Evolutionary conservation across 169 alveolate species (phyloP), one percentile per base, ranked within the genome.

Genomic region (Plasmodium reichenowi): DNA sequence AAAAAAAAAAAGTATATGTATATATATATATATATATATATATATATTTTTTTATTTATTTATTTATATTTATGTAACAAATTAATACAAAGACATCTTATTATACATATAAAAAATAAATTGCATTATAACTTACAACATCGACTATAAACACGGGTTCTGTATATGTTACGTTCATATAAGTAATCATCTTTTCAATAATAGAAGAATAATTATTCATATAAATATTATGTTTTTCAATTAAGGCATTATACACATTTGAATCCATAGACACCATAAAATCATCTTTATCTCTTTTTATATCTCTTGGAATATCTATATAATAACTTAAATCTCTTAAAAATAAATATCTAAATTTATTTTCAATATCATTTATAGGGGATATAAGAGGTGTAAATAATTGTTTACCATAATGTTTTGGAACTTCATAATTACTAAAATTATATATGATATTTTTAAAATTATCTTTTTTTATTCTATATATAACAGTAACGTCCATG

Each of bases 391-490:
- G 22, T 1, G 15, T 64, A 54, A 8, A 26, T 45, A 78, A 78
- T 29, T 64, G 52, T 15, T 45, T 6, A 6, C 43, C 45, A 6
- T 78, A 43, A 12, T 45, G 1, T 17, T 13, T 45, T 43, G 8
- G 10, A 32, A 66, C 78, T 52, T 78, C 71, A 10, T 64, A 6
- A 47, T 26, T 43, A 48, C 10, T 78, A 59, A 78, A 78, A 32
- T 64, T 15, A 71, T 64, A 78, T 78, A 78, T 64, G 15, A 78
- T 29, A 64, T 78, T 78, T 38, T 78, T 50, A 64, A 78, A 78
- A 9, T 17, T 45, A 29, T 78, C 48, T 45, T 78, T 78, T 59
- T 78, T 20, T 15, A 78, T 64, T 15, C 59, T 78, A 38, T 78
- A 78, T 32, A 78, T 26, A 50, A 78, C 12, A 45, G 64, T 78